phyloP scores from a whole-genome alignment of 768 basidiomycete genomes.

The Chalciporus piperatus region DNA sequence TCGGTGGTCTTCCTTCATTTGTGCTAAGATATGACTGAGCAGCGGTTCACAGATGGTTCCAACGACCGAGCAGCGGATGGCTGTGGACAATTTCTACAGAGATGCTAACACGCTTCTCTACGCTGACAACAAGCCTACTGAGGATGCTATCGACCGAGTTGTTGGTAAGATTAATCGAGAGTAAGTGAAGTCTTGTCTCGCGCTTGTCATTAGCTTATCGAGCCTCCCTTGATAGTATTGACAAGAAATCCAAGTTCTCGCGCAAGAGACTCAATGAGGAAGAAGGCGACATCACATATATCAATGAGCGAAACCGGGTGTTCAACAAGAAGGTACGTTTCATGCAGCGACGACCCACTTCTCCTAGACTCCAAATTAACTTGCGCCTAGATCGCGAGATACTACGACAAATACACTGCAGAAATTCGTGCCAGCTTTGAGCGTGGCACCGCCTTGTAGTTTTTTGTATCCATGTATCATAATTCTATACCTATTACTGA shows the following conservation, averaged over 20 bases:
- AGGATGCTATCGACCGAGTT: conserved; percentile 93
- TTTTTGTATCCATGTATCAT: conserved; percentile 5
- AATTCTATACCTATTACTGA: conserved; percentile 3
- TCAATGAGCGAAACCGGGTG: conserved; percentile 96
- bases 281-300: conserved; percentile 96
- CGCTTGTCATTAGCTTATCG: neutral
- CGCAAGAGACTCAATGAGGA: conserved; percentile 88
- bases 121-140: conserved; percentile 91
- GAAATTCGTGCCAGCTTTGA: conserved; percentile 98
- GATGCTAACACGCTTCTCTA: conserved; percentile 93
- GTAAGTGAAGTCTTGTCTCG: conserved; percentile 47
- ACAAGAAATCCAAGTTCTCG: conserved; percentile 88
- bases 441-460: conserved; percentile 88
- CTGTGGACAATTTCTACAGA: conserved; percentile 82
- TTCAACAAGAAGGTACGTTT: conserved; percentile 90
- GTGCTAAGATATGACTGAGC: conserved; percentile 7
- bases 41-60: conserved; percentile 42
- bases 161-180: conserved; percentile 90
- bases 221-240: conserved; percentile 51
- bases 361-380: neutral
- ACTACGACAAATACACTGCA: conserved; percentile 95
- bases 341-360: neutral
- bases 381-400: conserved; percentile 72
- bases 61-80: conserved; percentile 60
- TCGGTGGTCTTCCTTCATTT: conserved; percentile 23